A percentile compares a stretch with the other conserved stretches of the same genome.
Evolutionary conservation across 495 filamentous ascomycete genomes (phyloP).

Genomic region (Xylaria bambusicola): DNA sequence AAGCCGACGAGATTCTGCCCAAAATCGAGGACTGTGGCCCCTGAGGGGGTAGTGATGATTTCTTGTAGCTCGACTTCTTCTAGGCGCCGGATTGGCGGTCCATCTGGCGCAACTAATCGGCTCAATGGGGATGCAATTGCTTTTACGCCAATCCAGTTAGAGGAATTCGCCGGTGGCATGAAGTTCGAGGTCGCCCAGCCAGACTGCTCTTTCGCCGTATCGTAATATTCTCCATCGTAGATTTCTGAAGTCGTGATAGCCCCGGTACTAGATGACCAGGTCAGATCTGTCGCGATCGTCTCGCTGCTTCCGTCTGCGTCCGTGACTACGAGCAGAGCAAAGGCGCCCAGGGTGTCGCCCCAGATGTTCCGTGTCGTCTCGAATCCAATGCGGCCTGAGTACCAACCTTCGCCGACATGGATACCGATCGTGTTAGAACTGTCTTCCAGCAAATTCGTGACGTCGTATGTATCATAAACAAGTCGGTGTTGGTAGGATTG

Average conservation of each 20-base stretch:
- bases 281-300: conserved; percentile 42
- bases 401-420: conserved; percentile 60
- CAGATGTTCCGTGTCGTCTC: conserved; percentile 40
- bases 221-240: conserved; percentile 57
- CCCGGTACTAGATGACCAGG: conserved; percentile 45
- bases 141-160: conserved; percentile 27
- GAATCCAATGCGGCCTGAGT: conserved; percentile 51
- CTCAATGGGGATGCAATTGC: conserved; percentile 27
- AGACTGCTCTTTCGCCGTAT: conserved; percentile 34
- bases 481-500: conserved; percentile 53
- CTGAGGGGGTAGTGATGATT: conserved; percentile 46
- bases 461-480: conserved; percentile 55
- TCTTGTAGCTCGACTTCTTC: conserved; percentile 38
- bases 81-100: conserved; percentile 39
- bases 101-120: conserved; percentile 40
- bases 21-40: conserved; percentile 54
- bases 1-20: conserved; percentile 59
- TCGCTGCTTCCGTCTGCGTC: conserved; percentile 22
- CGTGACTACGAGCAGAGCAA: conserved; percentile 45
- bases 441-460: conserved; percentile 38
- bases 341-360: conserved; percentile 47
- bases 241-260: conserved; percentile 50
- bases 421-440: conserved; percentile 50
- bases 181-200: conserved; percentile 26
- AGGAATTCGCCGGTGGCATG: conserved; percentile 27